Evolutionary conservation across 208 protist genomes (phyloP), one percentile per base, ranked within the genome.

Genomic region (Acanthamoeba castellanii): DNA sequence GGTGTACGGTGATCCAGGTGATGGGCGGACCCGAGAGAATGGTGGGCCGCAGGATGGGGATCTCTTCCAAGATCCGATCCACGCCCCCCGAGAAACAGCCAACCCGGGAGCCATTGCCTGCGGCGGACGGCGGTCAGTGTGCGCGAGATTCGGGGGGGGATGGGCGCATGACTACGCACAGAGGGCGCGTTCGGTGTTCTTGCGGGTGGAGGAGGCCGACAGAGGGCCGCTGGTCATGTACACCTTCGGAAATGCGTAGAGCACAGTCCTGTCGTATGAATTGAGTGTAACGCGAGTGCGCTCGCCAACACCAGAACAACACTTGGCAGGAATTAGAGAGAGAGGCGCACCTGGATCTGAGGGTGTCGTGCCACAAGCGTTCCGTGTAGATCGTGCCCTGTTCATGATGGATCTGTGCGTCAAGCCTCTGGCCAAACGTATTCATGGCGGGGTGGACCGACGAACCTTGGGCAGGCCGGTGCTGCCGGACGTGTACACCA

Each of bases 361-460:
- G 42, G 16, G 22, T 45, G 32, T 81, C 42, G 72, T 47, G 72
- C 72, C 72, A 81, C 72, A 81, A 45, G 34, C 72, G 72, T 45
- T 81, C 72, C 11, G 72, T 81, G 32, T 81, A 81, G 72, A 81
- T 81, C 3, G 72, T 81, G 72, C 72, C 72, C 72, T 81, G 72
- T 50, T 30, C 9, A 16, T 20, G n/a, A 13, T 70, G 9, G 64
- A 13, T 45, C 25, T 32, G 8, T n/a, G 11, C 27, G 70, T 42
- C 16, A 64, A n/a, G 59, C 59, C 59, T 32, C 9, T 3, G 42
- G 42, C 3, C 42, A 45, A 45, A 78, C 11, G 13, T 16, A 78
- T 78, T 78, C 27, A 34, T 6, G n/a, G 14, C 8, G 30, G 30
- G n/a, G 13, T 18, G 70, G 30, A 78, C 16, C 8, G 22, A 25